Percentiles rank a stretch among this genome's conserved stretches.
phyloP scores from a whole-genome alignment of 2,329 filamentous ascomycete genomes.

The Colletotrichum godetiae region DNA sequence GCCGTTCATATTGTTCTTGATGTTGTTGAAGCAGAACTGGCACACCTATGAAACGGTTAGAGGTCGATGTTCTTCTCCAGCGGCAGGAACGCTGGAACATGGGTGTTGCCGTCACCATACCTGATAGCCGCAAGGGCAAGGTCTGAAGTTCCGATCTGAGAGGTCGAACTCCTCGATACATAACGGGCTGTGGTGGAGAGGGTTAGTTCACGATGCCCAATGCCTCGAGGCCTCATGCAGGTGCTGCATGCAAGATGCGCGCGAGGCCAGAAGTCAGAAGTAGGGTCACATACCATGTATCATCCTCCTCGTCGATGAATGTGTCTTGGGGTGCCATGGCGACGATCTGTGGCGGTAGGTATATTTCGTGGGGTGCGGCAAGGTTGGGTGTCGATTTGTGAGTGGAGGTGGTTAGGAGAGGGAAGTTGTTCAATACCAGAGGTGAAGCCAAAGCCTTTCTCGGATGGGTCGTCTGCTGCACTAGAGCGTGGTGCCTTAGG shows the following conservation, averaged over 20 bases:
- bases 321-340: constrained; percentile 76
- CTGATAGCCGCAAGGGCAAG: constrained; percentile 98
- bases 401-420: constrained; percentile 35
- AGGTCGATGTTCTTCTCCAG: constrained; percentile 1
- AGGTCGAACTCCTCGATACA: constrained; percentile 99
- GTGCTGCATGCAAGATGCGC: neutral
- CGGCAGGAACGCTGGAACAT: neutral
- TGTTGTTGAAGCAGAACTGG: constrained; percentile 99
- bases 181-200: constrained; percentile 75
- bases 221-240: neutral
- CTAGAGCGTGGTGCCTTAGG: constrained; percentile 18
- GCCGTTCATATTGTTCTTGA: constrained; percentile 97
- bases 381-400: constrained; percentile 24
- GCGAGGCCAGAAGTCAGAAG: constrained; percentile 21
- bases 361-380: constrained; percentile 6
- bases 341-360: constrained; percentile 36
- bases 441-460: constrained; percentile 36
- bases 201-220: constrained; percentile 39
- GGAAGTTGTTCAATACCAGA: constrained; percentile 36
- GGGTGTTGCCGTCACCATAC: constrained; percentile 65
- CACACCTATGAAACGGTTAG: constrained; percentile 75
- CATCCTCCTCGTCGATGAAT: constrained; percentile 79
- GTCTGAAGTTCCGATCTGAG: constrained; percentile 95
- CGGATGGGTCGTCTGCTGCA: constrained; percentile 27
- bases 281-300: constrained; percentile 67